Conservation (phyloP, 2,329 filamentous ascomycete species). For the Trichoderma aggressivum region DNA sequence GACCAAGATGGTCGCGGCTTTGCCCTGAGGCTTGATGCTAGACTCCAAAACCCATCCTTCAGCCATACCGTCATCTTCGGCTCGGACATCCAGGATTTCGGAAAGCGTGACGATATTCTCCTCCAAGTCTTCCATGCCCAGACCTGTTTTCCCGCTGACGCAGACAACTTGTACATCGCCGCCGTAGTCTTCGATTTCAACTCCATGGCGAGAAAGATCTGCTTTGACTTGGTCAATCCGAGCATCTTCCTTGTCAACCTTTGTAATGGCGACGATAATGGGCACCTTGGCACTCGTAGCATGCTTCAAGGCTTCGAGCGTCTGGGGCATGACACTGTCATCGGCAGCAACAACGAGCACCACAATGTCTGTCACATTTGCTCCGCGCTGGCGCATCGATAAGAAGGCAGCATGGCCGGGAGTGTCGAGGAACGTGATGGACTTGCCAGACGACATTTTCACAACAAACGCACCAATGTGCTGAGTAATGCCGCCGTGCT, state of each 20-base stretch:
- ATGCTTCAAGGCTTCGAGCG: constrained; percentile 92
- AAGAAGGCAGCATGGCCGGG: constrained; percentile 95
- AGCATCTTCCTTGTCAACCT: constrained; percentile 84
- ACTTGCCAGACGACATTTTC: constrained; percentile 76
- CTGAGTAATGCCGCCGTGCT: constrained; percentile 96
- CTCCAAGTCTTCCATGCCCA: constrained; percentile 87
- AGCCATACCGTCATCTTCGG: constrained; percentile 69
- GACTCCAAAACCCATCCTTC: constrained; percentile 96
- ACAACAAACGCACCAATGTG: constrained; percentile 98
- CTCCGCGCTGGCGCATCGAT: constrained; percentile 91
- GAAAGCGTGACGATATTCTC: constrained; percentile 83
- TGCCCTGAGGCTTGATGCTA: constrained; percentile 78
- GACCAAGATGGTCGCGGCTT: constrained; percentile 83
- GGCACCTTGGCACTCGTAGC: constrained; percentile 83
- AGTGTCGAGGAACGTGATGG: constrained; percentile 95
- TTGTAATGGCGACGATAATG: constrained; percentile 97
- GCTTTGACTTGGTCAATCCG: constrained; percentile 81
- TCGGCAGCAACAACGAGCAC: constrained; percentile 94
- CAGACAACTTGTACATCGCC: constrained; percentile 90
- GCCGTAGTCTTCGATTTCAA: constrained; percentile 92
- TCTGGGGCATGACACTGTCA: constrained; percentile 96
- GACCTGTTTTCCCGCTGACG: constrained; percentile 90
- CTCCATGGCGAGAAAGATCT: constrained; percentile 76
- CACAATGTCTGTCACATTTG: constrained; percentile 94
- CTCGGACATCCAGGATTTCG: constrained; percentile 86